Base-by-base conservation (phyloP, 2,329 filamentous ascomycete species). In the Aspergillus terreus region DNA sequence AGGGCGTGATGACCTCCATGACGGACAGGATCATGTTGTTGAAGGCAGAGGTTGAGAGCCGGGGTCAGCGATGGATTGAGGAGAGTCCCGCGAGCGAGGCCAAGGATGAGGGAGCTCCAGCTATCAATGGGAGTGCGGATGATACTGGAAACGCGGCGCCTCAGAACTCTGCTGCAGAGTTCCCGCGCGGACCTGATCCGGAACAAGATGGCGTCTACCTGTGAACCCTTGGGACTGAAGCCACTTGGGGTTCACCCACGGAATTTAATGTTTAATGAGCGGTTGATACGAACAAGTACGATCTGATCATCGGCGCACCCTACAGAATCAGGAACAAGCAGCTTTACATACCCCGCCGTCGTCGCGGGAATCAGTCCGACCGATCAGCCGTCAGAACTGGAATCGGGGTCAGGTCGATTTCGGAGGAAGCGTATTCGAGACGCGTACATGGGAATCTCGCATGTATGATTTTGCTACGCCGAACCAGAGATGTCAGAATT, bases 1-100 rank as follows among this genome's bases (percentile, higher is more conserved):
- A 78, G 49, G 71, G 71, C 14, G 82, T 85, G 23, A 77, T 85
- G 27, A 66, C 61, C 51, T 72, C 80, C 27, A 83, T 85, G 73
- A 71, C 74, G 49, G 78, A 80, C 66, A 70, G 83, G 53, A 75
- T 84, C 33, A 66, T 65, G 41, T 55, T 85, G 51, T 66, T 84
- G 44, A 80, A 74, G 57, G 60, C 55, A 59, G 73, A 70, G 52
- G 80, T 85, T 12, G 78, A 81, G 60, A 70, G 74, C 54, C 73
- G 83, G 55, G 82, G 82, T 2, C 70, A 82, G 67, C 66, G 63
- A 30, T 85, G 81, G 82, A 71, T 68, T 58, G 71, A 70, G 51
- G 56, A 59, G 45, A 30, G 27, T 30, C 27, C 27, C 7, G 58
- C 52, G 23, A 47, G 46, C 32, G 30, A 33, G 19, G 47, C 41